These are phyloP conservation scores for Acer yangbiense DNA, from an alignment of 345 rosid species.

Conservation along the genomic window DNA sequence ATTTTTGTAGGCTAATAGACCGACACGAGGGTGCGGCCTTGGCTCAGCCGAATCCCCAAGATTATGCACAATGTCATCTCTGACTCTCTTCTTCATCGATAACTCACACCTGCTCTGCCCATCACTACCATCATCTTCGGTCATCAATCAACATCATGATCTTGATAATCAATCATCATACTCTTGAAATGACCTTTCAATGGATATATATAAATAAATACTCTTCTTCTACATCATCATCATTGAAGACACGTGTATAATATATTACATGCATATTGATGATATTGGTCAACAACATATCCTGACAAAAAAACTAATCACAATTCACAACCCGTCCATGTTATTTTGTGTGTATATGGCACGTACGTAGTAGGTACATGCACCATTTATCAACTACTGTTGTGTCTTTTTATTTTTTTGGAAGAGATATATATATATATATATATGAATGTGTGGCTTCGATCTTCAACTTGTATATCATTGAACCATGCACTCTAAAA, in stretches of 20 bases:
- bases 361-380: background rate
- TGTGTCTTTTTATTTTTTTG: background rate
- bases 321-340: slow-evolving; percentile 12
- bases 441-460: background rate
- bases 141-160: background rate
- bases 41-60: slow-evolving; percentile 51
- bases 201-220: background rate
- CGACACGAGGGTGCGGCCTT: slow-evolving; percentile 57
- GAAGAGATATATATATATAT: background rate
- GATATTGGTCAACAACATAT: background rate
- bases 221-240: background rate
- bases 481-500: too few relatives aligned
- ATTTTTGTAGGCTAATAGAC: slow-evolving; percentile 40
- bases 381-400: background rate
- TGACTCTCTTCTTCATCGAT: slow-evolving; percentile 16
- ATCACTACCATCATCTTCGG: background rate
- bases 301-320: slow-evolving; percentile 17
- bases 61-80: slow-evolving; percentile 37
- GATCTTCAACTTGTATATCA: background rate
- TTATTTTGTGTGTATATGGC: background rate
- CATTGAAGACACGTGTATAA: slow-evolving; percentile 22
- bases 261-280: slow-evolving; percentile 33
- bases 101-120: slow-evolving; percentile 20
- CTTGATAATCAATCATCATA: background rate
- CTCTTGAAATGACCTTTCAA: slow-evolving; percentile 55